Evolutionary conservation across 306 rosid genomes (phyloP).

Genomic region (Gastrolobium bilobum): DNA sequence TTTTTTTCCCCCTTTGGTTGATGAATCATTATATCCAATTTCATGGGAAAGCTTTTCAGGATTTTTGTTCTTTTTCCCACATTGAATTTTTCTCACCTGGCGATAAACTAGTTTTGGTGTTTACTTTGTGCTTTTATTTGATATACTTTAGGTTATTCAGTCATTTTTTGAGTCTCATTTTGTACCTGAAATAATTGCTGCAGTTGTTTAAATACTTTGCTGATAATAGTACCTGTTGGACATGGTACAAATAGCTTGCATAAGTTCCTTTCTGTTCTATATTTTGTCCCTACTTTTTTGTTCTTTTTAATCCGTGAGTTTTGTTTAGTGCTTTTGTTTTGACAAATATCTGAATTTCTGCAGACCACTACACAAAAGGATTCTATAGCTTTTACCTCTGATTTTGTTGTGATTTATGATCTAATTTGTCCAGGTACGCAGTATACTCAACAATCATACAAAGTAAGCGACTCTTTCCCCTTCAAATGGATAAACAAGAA

Average conservation of each 20-base stretch:
- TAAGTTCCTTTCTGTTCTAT: slow-evolving; percentile 4
- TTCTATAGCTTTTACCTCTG: background rate
- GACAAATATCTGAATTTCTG: slow-evolving; percentile 2
- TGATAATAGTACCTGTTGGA: background rate
- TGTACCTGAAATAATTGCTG: background rate
- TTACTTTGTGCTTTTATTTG: slow-evolving; percentile 22
- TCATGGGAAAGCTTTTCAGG: slow-evolving; percentile 23
- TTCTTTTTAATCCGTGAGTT: background rate
- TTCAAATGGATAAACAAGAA: slow-evolving; percentile 98
- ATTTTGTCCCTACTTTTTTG: slow-evolving; percentile 17
- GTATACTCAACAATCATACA: slow-evolving; percentile 96
- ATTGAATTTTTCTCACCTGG: slow-evolving; percentile 1
- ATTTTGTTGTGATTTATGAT: slow-evolving; percentile 17
- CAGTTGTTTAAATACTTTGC: background rate
- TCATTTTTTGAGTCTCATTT: background rate
- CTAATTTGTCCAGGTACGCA: slow-evolving; percentile 71
- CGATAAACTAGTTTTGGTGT: background rate
- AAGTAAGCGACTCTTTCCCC: slow-evolving; percentile 98
- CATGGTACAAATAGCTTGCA: background rate
- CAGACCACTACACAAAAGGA: background rate
- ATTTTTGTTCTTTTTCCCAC: background rate
- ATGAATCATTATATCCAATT: slow-evolving; percentile 5
- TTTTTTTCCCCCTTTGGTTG: slow-evolving; percentile 24
- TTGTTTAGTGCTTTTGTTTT: background rate
- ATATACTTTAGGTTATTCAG: background rate